phyloP scores from a whole-genome alignment of 257 asterid species.

The Leonotis leonurus region DNA sequence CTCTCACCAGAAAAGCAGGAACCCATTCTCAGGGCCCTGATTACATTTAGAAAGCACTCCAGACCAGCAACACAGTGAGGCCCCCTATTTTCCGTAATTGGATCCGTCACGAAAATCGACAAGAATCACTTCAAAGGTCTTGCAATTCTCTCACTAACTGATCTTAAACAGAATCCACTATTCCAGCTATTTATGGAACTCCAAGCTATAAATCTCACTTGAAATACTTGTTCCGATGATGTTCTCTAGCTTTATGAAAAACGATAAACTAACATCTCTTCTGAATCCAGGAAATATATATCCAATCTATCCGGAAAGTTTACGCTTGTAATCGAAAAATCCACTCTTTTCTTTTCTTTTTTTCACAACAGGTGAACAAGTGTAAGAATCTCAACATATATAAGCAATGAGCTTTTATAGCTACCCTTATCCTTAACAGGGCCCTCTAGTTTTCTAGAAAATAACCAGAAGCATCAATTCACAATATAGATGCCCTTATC shows the following conservation, averaged over 20 bases:
- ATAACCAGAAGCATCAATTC: background rate
- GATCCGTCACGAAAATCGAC: conserved; percentile 49
- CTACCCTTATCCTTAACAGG: conserved; percentile 24
- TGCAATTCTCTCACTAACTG: too few species aligned
- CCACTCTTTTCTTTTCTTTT: conserved; percentile 1
- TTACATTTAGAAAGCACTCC: conserved; percentile 77
- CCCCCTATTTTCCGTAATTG: conserved; percentile 47
- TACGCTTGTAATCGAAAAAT: background rate
- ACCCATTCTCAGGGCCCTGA: conserved; percentile 98
- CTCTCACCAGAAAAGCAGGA: conserved; percentile 88
- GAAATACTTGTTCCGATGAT: background rate
- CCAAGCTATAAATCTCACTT: too few species aligned
- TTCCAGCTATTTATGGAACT: conserved; percentile 9
- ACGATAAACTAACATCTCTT: too few species aligned
- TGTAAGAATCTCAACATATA: conserved; percentile 19
- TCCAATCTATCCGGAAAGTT: conserved; percentile 4
- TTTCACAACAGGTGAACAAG: conserved; percentile 9
- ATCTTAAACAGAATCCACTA: conserved; percentile 14
- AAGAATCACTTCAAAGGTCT: conserved; percentile 13
- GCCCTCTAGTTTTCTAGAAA: background rate
- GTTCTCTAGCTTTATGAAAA: too few species aligned
- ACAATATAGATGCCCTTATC: background rate
- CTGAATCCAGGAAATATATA: background rate
- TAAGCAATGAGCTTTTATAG: conserved; percentile 14
- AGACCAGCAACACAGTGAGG: conserved; percentile 62